Evolutionary conservation across 164 flowering plant species (phyloP), one percentile per base, ranked within the genome.

Genomic region (Umbilicus rupestris): DNA sequence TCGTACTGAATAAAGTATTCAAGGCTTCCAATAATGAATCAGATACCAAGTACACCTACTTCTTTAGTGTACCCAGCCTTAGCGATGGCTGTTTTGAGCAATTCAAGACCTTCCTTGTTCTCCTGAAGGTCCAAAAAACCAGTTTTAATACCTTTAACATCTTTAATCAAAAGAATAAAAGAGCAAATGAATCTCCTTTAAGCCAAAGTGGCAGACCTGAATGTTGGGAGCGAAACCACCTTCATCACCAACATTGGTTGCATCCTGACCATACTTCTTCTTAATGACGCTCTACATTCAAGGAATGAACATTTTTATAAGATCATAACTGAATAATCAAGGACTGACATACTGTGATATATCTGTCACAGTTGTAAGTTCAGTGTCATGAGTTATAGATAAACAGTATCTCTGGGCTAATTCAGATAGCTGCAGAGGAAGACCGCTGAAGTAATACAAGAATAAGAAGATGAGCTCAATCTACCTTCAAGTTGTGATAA

Each of bases 181-280:
- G 15, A 2, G 1, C 16, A n/a, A 19, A 35, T 39, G 39, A 16
- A 22, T 35, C 14, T 5, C 41, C 6, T 20, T 19, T 41, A n/a
- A 62, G 19, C 19, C 20, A 28, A 10, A n/a, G 46, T 28, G 14
- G 3, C 52, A 19, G 4, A 88, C 94, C 91, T 85, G 97, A 71
- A 90, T 90, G 62, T 90, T 90, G 46, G 97, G 97, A 74, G 97
- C 97, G 77, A 90, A 90, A 44, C 97, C 97, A 77, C 97, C 97
- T 80, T 90, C 97, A 83, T 90, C 97, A 78, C 97, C 97, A 77
- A 90, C 97, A 78, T 90, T 90, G 39, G 94, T 88, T n/a, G 97
- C 95, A 82, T 90, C 97, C 68, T 90, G 97, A 42, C 95, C 97
- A 45, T 90, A 90, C 67, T 88, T 90, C 87, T 90, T 90, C 69